Base-by-base conservation (phyloP, 202 grass and related monocot genomes). In the Carex sylvatica region DNA sequence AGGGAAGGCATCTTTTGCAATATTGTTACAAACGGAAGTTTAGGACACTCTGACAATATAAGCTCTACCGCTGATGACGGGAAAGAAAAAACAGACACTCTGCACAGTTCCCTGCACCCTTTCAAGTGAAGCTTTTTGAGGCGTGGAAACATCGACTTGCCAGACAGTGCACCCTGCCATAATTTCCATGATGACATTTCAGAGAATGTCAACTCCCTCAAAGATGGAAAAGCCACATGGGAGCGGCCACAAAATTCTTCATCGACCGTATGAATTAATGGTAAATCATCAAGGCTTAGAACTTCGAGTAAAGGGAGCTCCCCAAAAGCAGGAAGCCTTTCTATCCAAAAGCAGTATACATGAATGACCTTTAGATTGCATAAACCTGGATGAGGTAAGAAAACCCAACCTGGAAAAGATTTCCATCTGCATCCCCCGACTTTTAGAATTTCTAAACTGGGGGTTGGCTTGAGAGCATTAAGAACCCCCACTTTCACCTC, bases 321-420 rank as follows among this genome's bases (percentile, higher is more conserved):
- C 42, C 70, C 47, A 74, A 52, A 74, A 52, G 70, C 70, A 24
- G 35, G 15, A 9, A 52, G 70, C 9, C 4, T 74, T 8, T 3
- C 11, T 22, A 52, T 26, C 9, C 1, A 8, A 20, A 11, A 46
- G 18, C 4, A 2, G 14, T 4, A 22, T 38, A 80, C 26, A 19
- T 16, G 9, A 54, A 80, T 53, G 1, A n/a, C 12, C n/a, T 36
- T 36, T 80, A 80, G 23, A 62, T 80, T 80, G 53, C 0, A 11
- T 2, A 61, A 31, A 36, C 19, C 28, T 2, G 5, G 44, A 3
- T 30, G 55, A 64, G 22, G 6, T 40, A 28, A 35, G 23, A 9
- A 52, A 22, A 80, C 61, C 75, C 75, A 80, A 80, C 15, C 33
- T 31, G 75, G 75, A 80, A 62, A 19, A 18, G 2, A 20, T n/a